Base-by-base conservation (phyloP, 495 filamentous ascomycete species). In the Filosporella fistucella region DNA sequence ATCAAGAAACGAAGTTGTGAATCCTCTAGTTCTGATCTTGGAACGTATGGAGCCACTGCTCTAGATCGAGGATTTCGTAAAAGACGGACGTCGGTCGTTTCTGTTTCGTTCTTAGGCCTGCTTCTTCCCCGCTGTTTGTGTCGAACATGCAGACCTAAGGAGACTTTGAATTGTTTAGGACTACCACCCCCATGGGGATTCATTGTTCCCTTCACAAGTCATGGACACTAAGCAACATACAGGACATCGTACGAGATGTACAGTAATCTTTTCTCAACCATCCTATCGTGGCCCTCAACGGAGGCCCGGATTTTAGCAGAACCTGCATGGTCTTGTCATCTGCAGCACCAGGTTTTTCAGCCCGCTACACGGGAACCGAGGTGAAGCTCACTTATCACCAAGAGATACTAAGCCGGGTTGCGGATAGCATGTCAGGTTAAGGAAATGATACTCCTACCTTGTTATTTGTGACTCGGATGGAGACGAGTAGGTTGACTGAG, bases 1-100 rank as follows among this genome's bases (percentile, higher is more conserved):
- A 55, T 44, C 17, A 49, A 42, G 28, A 49, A 55, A 4, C 52
- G 45, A 4, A 55, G 21, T 11, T 50, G 38, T 6, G 26, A n/a
- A 11, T 55, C 52, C 24, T 55, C 52, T 0, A 39, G 3, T 45
- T 58, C 59, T 24, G 28, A 44, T 52, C 45, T 51, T 32, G 42
- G 38, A 43, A 13, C 32, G 42, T 54, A 39, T 25, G 56, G 53
- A 37, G 51, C 45, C 21, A 51, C 37, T 17, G 55, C 53, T 42
- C 54, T 54, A n/a, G 49, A 22, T 37, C 11, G 39, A 20, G 47
- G 37, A 14, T 13, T 13, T 35, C 32, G 32, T 14, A 17, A 17
- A 17, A 35, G 5, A n/a, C 32, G 18, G 4, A 30, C 28, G 28
- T 13, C 32, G n/a, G 32, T 17, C 4, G 28, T 8, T 30, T 8